These are phyloP conservation scores for Phlyctochytrium planicorne DNA, from an alignment of 192 early-diverging fungal species.

Conservation along the genomic window DNA sequence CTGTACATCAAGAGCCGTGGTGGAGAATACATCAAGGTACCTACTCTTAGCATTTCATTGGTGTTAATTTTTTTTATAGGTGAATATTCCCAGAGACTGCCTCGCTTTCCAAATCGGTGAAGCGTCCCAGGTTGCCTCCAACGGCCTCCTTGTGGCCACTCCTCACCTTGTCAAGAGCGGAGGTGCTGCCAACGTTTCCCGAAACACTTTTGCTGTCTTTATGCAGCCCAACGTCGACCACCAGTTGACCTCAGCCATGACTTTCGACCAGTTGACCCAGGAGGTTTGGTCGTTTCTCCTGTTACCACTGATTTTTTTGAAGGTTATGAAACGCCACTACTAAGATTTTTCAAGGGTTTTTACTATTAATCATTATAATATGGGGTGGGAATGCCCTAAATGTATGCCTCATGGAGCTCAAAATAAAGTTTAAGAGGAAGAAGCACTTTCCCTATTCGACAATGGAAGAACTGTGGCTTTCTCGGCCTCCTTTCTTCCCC, in stretches of 20 bases:
- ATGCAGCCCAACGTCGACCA: slow-evolving; percentile 63
- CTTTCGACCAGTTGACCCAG: slow-evolving; percentile 52
- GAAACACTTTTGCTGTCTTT: slow-evolving; percentile 73
- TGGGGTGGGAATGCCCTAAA: too few relatives aligned
- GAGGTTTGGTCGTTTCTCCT: too few relatives aligned
- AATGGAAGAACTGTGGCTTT: too few relatives aligned
- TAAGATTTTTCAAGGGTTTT: too few relatives aligned
- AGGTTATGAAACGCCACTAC: too few relatives aligned
- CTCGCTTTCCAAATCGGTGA: slow-evolving; percentile 72
- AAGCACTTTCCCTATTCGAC: too few relatives aligned
- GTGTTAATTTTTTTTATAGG: slow-evolving; percentile 1
- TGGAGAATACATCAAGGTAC: slow-evolving; percentile 37
- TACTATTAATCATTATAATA: too few relatives aligned
- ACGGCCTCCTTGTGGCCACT: slow-evolving; percentile 57
- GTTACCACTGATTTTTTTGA: too few relatives aligned
- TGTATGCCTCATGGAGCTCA: too few relatives aligned
- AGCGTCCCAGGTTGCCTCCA: slow-evolving; percentile 53
- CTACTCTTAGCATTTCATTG: not conserved
- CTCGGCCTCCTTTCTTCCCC: not conserved
- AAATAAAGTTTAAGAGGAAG: too few relatives aligned
- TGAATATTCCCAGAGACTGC: slow-evolving; percentile 58
- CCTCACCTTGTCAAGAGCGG: slow-evolving; percentile 67
- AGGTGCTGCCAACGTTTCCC: slow-evolving; percentile 39
- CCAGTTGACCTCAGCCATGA: slow-evolving; percentile 34
- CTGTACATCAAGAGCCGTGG: slow-evolving; percentile 59